Conservation (phyloP, 768 basidiomycete genomes). For the Mycena capillaripes region DNA sequence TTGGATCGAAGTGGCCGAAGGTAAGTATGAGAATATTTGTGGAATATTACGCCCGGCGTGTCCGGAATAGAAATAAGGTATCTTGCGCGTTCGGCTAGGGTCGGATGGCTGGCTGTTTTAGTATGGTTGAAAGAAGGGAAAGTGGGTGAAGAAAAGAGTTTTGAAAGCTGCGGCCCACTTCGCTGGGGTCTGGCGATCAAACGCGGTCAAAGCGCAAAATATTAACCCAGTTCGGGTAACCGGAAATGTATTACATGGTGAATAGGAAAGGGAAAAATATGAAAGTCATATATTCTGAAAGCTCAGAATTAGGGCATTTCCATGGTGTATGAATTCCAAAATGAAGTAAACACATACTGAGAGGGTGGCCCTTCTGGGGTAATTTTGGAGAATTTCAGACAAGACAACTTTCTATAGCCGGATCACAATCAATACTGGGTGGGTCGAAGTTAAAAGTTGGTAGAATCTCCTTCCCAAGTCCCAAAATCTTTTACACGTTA, state of each 20-base stretch:
- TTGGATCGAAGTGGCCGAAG: too few relatives aligned
- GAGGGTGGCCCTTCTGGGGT: neutral
- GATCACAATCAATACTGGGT: neutral
- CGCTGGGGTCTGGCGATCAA: constrained; percentile 3
- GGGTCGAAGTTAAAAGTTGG: constrained; percentile 3
- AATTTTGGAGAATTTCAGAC: neutral
- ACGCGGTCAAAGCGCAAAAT: constrained; percentile 2
- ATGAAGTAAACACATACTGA: constrained; percentile 1
- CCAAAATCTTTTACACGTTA: neutral
- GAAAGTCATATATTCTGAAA: neutral
- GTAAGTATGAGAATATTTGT: too few relatives aligned
- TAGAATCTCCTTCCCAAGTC: constrained; percentile 2
- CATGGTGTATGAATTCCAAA: neutral
- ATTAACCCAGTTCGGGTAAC: neutral
- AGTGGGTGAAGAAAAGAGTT: neutral
- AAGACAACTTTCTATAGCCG: neutral
- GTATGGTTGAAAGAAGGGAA: neutral
- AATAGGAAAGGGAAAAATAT: constrained; percentile 2
- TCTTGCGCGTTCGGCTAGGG: too few relatives aligned
- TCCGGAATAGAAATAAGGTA: too few relatives aligned
- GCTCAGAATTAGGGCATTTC: neutral
- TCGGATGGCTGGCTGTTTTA: too few relatives aligned
- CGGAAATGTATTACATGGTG: neutral
- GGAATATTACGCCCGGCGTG: too few relatives aligned
- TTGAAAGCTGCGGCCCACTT: constrained; percentile 2